phyloP scores from a whole-genome alignment of 2,329 filamentous ascomycete genomes.

The Rutstroemia sp. region DNA sequence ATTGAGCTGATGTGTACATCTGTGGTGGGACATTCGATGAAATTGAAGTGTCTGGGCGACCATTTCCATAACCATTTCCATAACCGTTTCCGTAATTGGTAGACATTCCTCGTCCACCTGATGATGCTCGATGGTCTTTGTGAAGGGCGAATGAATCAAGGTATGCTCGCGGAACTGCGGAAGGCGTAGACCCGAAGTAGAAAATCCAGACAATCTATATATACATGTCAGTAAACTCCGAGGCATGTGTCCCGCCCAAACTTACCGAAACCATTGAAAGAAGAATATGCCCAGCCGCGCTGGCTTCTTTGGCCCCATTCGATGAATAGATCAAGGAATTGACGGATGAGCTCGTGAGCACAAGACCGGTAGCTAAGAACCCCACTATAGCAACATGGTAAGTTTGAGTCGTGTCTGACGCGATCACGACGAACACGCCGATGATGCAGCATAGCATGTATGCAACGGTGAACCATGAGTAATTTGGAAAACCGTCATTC shows the following conservation, averaged over 20 bases:
- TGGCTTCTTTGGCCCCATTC: constrained; percentile 70
- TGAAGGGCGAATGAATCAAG: constrained; percentile 92
- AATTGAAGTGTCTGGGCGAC: constrained; percentile 76
- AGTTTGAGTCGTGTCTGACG: constrained; percentile 73
- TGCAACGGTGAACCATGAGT: constrained; percentile 84
- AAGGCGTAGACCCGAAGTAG: constrained; percentile 92
- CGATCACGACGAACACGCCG: constrained; percentile 75
- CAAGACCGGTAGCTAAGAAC: constrained; percentile 75
- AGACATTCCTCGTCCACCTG: constrained; percentile 45
- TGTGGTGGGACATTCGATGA: constrained; percentile 75
- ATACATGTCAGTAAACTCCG: constrained; percentile 8
- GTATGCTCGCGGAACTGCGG: constrained; percentile 77
- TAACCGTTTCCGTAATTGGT: constrained; percentile 66
- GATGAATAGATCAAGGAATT: constrained; percentile 78
- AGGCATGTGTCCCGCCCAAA: constrained; percentile 13
- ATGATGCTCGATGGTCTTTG: constrained; percentile 56
- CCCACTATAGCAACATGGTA: constrained; percentile 91
- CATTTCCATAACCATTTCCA: constrained; percentile 59
- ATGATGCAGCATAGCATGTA: constrained; percentile 80
- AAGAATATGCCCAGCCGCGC: constrained; percentile 87
- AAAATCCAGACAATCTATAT: constrained; percentile 92
- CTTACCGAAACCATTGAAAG: constrained; percentile 87
- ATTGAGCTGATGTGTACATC: constrained; percentile 94
- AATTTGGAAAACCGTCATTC: constrained; percentile 61
- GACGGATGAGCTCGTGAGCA: constrained; percentile 78